Evolutionary conservation across 164 flowering plant species (phyloP), one percentile per base, ranked within the genome.

Genomic region (Warburgia ugandensis): DNA sequence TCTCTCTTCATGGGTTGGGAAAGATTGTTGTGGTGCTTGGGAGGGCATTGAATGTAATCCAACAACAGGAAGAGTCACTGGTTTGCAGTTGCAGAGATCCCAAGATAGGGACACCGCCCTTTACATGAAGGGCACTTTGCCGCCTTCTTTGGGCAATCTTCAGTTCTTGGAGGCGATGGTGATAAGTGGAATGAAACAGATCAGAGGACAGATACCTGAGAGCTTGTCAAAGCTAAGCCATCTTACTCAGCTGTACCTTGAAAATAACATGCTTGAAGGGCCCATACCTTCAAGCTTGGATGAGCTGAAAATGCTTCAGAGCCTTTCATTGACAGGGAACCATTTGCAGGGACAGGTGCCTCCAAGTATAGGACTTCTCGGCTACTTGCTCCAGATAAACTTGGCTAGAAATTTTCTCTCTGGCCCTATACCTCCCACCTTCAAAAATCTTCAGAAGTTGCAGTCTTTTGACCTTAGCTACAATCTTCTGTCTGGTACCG

Each of bases 11-110:
- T 91, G 98, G 98, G 55, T 62, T 8, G 88, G 88, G 13, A 67
- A 23, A 33, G 94, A 91, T 48, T 87, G 96, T 64, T 91, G 98
- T n/a, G n/a, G n/a, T 52, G 87, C 74, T 40, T 91, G 98, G 98
- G 98, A 84, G 41, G 98, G 98, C 16, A 69, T 91, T 22, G 65
- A 74, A 41, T 91, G 98, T 48, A 64, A 77, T 56, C 72, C 75
- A 0, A 58, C 63, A 0, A 69, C 82, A 1, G 92, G 92, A 14
- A 75, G 92, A 27, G 90, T 91, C 29, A 74, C 66, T 46, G 60
- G 54, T 1, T 46, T 91, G 68, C 66, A 56, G 50, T 47, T 90
- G 56, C 94, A 80, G 56, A 68, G 79, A 30, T 76, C 81, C 27
- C 50, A 28, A 2, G 68, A 63, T 13, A 60, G 28, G 33, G 79